These are phyloP conservation scores for Coriolopsis trogii DNA, from an alignment of 1,284 basidiomycete genomes.

Conservation along the genomic window DNA sequence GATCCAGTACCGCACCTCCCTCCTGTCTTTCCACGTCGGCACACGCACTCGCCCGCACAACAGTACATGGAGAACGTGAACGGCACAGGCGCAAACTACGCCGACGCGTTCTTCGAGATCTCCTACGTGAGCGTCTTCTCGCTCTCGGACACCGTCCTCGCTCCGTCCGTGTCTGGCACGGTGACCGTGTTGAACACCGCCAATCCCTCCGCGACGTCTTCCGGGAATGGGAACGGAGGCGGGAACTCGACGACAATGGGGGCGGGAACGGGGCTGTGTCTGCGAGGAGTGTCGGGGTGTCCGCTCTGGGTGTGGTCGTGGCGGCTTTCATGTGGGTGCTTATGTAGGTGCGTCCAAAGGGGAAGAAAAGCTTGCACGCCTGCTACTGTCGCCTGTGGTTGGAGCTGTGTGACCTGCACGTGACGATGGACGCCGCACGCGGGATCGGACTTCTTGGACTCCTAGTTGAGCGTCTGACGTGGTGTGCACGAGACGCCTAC, in stretches of 20 bases:
- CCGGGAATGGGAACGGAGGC: not conserved
- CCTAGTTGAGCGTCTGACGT: no score
- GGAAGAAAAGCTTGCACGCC: no score
- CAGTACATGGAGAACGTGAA: constrained; percentile 57
- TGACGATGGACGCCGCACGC: no score
- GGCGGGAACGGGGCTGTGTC: not conserved
- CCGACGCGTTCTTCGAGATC: constrained; percentile 55
- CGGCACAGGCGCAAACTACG: constrained; percentile 44
- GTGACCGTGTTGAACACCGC: constrained; percentile 10
- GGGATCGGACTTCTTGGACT: no score
- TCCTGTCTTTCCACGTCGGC: no score
- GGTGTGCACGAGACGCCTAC: no score
- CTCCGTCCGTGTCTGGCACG: constrained; percentile 3
- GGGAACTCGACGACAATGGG: not conserved
- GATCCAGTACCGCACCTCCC: no score
- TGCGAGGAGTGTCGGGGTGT: not conserved
- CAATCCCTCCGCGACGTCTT: not conserved
- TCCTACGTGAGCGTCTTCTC: constrained; percentile 49
- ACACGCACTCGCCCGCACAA: no score
- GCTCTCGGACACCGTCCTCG: constrained; percentile 7
- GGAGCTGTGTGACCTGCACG: no score
- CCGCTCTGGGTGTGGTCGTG: constrained; percentile 1
- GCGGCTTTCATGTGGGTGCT: constrained; percentile 1
- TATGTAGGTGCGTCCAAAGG: not conserved
- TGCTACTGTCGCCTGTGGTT: no score